Conservation (phyloP, 352 stramenopile species). For the Phytophthora pisi region DNA sequence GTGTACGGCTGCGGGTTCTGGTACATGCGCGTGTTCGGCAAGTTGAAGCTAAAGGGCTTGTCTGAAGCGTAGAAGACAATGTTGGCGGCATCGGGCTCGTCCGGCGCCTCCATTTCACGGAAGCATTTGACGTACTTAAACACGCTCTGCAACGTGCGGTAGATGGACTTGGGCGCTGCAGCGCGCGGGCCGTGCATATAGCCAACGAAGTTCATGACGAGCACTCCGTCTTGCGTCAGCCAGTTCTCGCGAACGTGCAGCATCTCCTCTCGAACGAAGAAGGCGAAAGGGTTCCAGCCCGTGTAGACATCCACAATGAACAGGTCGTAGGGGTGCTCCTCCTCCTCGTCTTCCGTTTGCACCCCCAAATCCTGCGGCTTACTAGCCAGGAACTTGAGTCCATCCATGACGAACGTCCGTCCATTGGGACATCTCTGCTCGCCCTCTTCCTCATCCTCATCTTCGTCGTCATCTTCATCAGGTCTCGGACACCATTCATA, state of each 20-base stretch:
- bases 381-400: conserved; percentile 61
- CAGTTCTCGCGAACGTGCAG: conserved; percentile 53
- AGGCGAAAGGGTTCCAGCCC: conserved; percentile 72
- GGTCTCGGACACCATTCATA: conserved; percentile 55
- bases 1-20: conserved; percentile 49
- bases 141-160: conserved; percentile 67
- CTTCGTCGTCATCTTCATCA: conserved; percentile 1
- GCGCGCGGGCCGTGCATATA: conserved; percentile 58
- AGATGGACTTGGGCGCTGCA: conserved; percentile 68
- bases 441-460: conserved; percentile 15
- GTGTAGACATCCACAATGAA: conserved; percentile 79
- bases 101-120: conserved; percentile 57
- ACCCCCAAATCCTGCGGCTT: conserved; percentile 28
- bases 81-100: conserved; percentile 54
- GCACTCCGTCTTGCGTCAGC: conserved; percentile 56
- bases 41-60: conserved; percentile 64
- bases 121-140: conserved; percentile 74
- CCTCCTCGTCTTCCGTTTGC: background rate
- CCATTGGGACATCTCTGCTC: conserved; percentile 42
- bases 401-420: conserved; percentile 71
- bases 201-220: conserved; percentile 84
- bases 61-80: conserved; percentile 83
- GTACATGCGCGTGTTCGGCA: conserved; percentile 60
- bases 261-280: conserved; percentile 72
- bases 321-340: conserved; percentile 50